These are phyloP conservation scores for Lactifluus echinatus DNA, from an alignment of 768 basidiomycete genomes.

Conservation along the genomic window DNA sequence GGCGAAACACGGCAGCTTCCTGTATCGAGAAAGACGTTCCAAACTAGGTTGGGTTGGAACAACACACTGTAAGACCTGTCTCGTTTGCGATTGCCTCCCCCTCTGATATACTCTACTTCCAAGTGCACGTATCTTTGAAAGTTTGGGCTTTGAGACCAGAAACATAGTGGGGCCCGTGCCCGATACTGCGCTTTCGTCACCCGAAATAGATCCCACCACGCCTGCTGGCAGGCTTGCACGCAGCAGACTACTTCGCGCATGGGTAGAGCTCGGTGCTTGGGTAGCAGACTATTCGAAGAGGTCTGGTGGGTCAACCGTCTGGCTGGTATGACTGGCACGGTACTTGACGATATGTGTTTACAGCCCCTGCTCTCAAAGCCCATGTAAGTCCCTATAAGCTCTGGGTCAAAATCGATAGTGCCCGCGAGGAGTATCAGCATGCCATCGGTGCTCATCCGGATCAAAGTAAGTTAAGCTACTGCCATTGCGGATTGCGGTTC, in stretches of 20 bases:
- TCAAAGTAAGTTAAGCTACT: constrained; percentile 47
- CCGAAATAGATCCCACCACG: constrained; percentile 40
- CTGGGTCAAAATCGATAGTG: constrained; percentile 48
- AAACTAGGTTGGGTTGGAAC: constrained; percentile 60
- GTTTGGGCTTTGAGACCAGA: constrained; percentile 32
- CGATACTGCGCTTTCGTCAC: constrained; percentile 45
- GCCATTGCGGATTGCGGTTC: too few relatives aligned
- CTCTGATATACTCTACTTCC: background rate
- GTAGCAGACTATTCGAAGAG: constrained; percentile 46
- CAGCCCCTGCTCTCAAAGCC: constrained; percentile 40
- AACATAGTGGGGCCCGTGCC: constrained; percentile 20
- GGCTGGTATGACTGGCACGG: constrained; percentile 3
- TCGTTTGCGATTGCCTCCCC: too few relatives aligned
- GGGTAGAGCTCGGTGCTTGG: constrained; percentile 72
- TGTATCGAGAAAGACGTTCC: constrained; percentile 46
- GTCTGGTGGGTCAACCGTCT: constrained; percentile 31
- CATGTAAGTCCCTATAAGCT: constrained; percentile 32
- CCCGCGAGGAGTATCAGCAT: constrained; percentile 61
- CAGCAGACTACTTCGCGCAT: constrained; percentile 62
- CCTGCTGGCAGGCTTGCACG: constrained; percentile 43
- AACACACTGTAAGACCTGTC: constrained; percentile 40
- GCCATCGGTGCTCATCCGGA: constrained; percentile 70
- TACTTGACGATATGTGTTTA: background rate
- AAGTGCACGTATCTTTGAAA: constrained; percentile 36
- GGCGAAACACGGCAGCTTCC: constrained; percentile 53